A percentile compares a stretch with the other conserved stretches of the same genome.
Evolutionary conservation across 257 asterid species (phyloP).

Genomic region (Plantago ovata): DNA sequence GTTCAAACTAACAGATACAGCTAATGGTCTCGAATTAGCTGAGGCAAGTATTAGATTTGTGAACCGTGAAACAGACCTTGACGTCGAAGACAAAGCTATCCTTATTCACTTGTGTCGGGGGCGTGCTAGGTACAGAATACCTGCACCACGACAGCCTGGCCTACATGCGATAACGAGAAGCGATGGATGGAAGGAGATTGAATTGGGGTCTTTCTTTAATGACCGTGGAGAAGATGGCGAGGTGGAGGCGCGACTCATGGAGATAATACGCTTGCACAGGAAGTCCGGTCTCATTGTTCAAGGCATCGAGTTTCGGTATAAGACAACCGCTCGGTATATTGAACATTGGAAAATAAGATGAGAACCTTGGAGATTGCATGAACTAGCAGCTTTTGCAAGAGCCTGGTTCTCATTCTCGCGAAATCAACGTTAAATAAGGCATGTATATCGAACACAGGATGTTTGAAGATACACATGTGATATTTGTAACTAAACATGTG

Average conservation of each 20-base stretch:
- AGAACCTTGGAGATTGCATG: not conserved
- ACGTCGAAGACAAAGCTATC: conserved; percentile 1
- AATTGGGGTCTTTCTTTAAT: not conserved
- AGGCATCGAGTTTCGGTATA: conserved; percentile 8
- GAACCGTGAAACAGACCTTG: not conserved
- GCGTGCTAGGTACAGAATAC: not conserved
- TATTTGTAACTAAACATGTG: no score
- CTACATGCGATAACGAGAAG: not conserved
- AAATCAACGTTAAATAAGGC: no score
- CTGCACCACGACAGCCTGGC: not conserved
- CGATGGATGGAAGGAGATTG: conserved; percentile 11
- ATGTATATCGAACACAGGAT: no score
- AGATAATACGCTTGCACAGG: not conserved
- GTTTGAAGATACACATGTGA: no score
- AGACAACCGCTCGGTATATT: no score
- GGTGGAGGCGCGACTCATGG: conserved; percentile 3
- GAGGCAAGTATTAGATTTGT: not conserved
- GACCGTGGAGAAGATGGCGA: not conserved
- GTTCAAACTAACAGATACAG: conserved; percentile 11
- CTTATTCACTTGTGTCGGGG: conserved; percentile 7
- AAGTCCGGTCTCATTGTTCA: conserved; percentile 12
- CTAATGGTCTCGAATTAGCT: not conserved
- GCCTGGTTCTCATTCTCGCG: no score
- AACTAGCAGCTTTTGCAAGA: no score
- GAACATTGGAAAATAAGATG: not conserved